Conservation (phyloP, 352 stramenopile genomes). For the Pythium catenulatum region DNA sequence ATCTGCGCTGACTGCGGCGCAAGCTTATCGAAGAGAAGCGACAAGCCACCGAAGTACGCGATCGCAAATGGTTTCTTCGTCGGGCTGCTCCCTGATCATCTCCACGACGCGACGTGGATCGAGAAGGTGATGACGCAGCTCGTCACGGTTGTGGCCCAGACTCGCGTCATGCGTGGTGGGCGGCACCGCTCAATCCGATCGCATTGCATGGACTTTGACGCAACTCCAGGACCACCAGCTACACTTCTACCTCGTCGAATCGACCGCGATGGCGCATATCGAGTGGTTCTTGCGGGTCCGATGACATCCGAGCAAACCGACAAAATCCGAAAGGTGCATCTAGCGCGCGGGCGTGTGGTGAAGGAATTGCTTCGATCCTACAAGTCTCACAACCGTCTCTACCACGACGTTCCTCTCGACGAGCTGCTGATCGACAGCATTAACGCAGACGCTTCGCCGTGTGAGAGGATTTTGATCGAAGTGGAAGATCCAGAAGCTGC, state of each 20-base stretch:
- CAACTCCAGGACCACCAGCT: conserved; percentile 36
- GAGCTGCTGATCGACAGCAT: background rate
- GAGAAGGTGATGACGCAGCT: conserved; percentile 39
- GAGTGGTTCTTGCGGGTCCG: conserved; percentile 39
- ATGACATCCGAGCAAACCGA: conserved; percentile 37
- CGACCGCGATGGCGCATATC: background rate
- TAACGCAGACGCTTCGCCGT: background rate
- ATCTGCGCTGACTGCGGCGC: conserved; percentile 15
- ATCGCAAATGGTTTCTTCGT: conserved; percentile 49
- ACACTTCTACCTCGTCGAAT: conserved; percentile 43
- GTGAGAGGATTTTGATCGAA: background rate
- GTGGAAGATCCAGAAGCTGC: background rate
- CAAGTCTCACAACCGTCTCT: background rate
- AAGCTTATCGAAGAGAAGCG: background rate
- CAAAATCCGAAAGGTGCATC: conserved; percentile 36
- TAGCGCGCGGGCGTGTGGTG: background rate
- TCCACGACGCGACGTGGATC: conserved; percentile 19
- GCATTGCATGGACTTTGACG: conserved; percentile 55
- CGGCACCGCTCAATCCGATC: conserved; percentile 45
- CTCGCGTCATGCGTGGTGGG: conserved; percentile 45
- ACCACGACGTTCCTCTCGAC: background rate
- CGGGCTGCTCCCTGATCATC: background rate
- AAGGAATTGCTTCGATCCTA: background rate
- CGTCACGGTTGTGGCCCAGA: conserved; percentile 40
- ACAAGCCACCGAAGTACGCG: conserved; percentile 16